Evolutionary conservation across 805 yeast genomes (phyloP).

Genomic region (Yamadazyma takamatsuzukensis): DNA sequence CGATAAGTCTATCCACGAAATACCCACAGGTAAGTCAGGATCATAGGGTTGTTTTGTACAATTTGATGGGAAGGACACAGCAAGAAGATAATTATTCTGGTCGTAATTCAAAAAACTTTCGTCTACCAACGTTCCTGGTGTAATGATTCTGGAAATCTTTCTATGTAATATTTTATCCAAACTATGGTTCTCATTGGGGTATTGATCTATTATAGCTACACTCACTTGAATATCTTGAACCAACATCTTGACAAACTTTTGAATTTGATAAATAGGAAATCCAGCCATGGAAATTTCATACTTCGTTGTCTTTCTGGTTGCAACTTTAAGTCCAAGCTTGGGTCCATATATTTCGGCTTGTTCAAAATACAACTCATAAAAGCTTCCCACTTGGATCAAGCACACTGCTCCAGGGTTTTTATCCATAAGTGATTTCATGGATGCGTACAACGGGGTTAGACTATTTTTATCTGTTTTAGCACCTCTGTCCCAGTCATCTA

Average conservation of each 20-base stretch:
- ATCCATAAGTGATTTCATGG: conserved; percentile 28
- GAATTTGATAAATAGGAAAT: conserved; percentile 71
- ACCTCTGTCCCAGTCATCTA: conserved; percentile 38
- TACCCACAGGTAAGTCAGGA: conserved; percentile 51
- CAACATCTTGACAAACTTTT: conserved; percentile 67
- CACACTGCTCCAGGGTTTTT: conserved; percentile 37
- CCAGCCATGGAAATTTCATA: conserved; percentile 77
- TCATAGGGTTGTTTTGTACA: conserved; percentile 35
- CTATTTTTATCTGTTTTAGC: conserved; percentile 28
- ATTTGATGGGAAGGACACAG: conserved; percentile 58
- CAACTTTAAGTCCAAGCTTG: conserved; percentile 65
- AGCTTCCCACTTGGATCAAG: conserved; percentile 77
- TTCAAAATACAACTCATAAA: conserved; percentile 84
- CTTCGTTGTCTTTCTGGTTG: conserved; percentile 47
- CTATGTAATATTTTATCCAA: conserved; percentile 48
- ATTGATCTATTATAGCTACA: conserved; percentile 83
- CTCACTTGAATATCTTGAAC: conserved; percentile 67
- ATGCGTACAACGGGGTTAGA: conserved; percentile 34
- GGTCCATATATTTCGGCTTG: conserved; percentile 78
- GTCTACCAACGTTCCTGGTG: conserved; percentile 91
- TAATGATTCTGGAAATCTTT: conserved; percentile 72
- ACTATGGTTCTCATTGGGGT: conserved; percentile 14
- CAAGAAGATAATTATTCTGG: conserved; percentile 65
- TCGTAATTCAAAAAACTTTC: conserved; percentile 76
- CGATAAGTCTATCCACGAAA: conserved; percentile 87